phyloP scores from a whole-genome alignment of 2,329 filamentous ascomycete genomes.

The Diaporthe aspalathi region DNA sequence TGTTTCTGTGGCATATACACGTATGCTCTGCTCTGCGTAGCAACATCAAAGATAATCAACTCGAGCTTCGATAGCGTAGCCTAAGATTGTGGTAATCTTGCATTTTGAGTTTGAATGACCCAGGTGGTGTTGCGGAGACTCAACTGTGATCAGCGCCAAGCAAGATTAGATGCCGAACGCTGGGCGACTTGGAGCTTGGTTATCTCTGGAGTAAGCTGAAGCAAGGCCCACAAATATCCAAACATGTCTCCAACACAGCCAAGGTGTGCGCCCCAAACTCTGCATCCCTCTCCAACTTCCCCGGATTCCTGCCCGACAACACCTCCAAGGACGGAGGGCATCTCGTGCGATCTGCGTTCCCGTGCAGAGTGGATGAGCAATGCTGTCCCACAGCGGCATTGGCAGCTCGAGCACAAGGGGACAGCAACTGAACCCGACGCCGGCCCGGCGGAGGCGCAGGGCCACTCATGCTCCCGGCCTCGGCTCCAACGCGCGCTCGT shows the following conservation, averaged over 20 bases:
- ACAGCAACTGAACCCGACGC: constrained; percentile 9
- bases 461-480: constrained; percentile 39
- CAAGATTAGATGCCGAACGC: not conserved
- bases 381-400: constrained; percentile 10
- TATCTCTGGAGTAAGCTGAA: not conserved
- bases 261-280: not conserved
- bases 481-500: constrained; percentile 45
- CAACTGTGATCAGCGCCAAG: not conserved
- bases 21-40: not conserved
- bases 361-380: not conserved
- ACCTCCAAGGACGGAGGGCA: not conserved
- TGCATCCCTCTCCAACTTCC: constrained; percentile 10
- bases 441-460: constrained; percentile 6
- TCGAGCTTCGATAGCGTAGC: not conserved
- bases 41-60: not conserved
- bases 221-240: not conserved
- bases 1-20: not conserved
- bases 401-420: not conserved
- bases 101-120: not conserved
- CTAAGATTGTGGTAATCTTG: not conserved
- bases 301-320: constrained; percentile 10
- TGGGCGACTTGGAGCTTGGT: not conserved
- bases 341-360: not conserved
- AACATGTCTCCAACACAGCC: constrained; percentile 14
- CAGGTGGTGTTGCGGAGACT: not conserved